These are phyloP conservation scores for Funneliformis geosporum DNA, from an alignment of 192 early-diverging fungal species.

Conservation along the genomic window DNA sequence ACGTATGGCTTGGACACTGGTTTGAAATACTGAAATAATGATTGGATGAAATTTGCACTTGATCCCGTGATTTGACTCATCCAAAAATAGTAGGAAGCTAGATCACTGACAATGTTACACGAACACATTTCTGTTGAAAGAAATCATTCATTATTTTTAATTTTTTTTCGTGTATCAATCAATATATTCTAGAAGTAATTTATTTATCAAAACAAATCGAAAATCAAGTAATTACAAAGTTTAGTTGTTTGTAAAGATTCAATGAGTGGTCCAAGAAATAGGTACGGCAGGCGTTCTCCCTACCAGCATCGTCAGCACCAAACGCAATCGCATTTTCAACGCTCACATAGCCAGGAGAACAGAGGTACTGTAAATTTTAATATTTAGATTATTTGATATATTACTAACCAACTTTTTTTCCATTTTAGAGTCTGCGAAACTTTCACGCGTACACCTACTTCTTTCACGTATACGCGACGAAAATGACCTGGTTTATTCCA, in stretches of 20 bases:
- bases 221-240: too few relatives aligned
- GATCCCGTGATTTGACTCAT: too few relatives aligned
- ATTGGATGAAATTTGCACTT: too few relatives aligned
- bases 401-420: background rate
- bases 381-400: background rate
- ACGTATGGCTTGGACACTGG: too few relatives aligned
- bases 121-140: too few relatives aligned
- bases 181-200: too few relatives aligned
- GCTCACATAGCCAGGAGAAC: background rate
- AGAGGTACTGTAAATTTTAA: background rate
- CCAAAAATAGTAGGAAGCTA: too few relatives aligned
- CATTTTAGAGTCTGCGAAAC: constrained; percentile 1
- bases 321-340: background rate
- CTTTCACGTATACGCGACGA: constrained; percentile 28
- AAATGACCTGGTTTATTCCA: constrained; percentile 8
- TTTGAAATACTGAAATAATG: too few relatives aligned
- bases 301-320: constrained; percentile 16
- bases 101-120: too few relatives aligned
- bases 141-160: too few relatives aligned
- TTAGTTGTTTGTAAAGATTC: background rate
- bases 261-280: constrained; percentile 26
- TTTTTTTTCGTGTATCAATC: too few relatives aligned
- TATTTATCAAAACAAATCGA: too few relatives aligned
- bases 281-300: background rate
- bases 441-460: constrained; percentile 19